A percentile compares a stretch with the other conserved stretches of the same genome.
These are phyloP conservation scores for Hypoxylon perforatum DNA, from an alignment of 495 filamentous ascomycete genomes.

Conservation along the genomic window DNA sequence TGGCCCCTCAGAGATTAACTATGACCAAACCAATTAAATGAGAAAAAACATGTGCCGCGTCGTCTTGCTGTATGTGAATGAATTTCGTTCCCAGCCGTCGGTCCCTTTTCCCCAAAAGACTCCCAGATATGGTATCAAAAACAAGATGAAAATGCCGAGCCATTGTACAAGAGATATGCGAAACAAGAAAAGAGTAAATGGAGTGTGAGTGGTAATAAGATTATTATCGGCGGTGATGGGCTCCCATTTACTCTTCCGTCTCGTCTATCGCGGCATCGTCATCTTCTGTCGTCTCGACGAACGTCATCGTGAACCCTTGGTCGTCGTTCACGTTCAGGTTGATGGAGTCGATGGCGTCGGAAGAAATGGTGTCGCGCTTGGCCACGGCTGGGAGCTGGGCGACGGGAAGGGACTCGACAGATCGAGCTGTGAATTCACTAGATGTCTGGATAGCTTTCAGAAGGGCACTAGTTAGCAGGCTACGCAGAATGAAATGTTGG, in stretches of 20 bases:
- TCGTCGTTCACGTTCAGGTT: conserved; percentile 60
- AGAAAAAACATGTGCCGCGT: conserved; percentile 18
- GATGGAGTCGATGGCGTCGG: conserved; percentile 55
- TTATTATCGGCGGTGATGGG: too few relatives aligned
- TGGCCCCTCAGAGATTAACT: conserved; percentile 6
- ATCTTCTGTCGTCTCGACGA: conserved; percentile 57
- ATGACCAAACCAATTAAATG: conserved; percentile 6
- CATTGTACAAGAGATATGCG: conserved; percentile 13
- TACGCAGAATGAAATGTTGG: neutral
- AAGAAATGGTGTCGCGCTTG: conserved; percentile 42
- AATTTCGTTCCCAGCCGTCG: conserved; percentile 25
- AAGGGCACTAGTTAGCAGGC: conserved; percentile 27
- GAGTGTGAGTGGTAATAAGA: conserved; percentile 14
- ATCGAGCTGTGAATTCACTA: conserved; percentile 42
- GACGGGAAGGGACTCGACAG: conserved; percentile 40
- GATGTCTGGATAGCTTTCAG: conserved; percentile 50
- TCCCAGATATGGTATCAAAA: conserved; percentile 43
- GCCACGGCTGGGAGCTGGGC: conserved; percentile 32
- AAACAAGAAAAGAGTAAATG: conserved; percentile 8
- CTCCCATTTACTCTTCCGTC: conserved; percentile 10
- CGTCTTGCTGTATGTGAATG: too few relatives aligned
- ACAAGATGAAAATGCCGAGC: conserved; percentile 33
- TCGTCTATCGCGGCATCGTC: conserved; percentile 48
- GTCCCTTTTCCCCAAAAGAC: conserved; percentile 22
- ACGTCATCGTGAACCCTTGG: conserved; percentile 62